Base-by-base conservation (phyloP, 2,329 filamentous ascomycete genomes). In the Dothistroma septosporum region DNA sequence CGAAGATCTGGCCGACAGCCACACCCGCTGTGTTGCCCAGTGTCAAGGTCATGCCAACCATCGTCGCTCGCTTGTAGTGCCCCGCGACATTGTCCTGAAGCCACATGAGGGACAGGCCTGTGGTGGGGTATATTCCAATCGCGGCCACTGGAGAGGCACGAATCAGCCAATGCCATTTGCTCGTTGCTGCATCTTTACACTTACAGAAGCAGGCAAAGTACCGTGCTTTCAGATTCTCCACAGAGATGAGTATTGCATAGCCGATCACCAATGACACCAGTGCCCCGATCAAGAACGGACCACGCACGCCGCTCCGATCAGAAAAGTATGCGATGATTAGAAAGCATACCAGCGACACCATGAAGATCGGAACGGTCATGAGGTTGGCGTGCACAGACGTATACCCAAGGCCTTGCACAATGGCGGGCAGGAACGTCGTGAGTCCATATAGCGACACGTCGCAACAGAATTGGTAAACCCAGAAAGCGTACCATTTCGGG, bases 1-100 rank as follows among this genome's bases (percentile, higher is more conserved):
- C 22, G 41, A 58, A 61, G 59, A 58, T 61, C 24, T 61, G 55
- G 16, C 59, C 55, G n/a, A 61, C 59, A 24, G 59, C 55, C 1
- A 61, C 59, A 2, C 59, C 59, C 8, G 59, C 59, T 37, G 55
- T 61, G 28, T 61, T 61, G 37, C 59, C 59, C n/a, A 61, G 41
- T 8, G 54, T 61, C 28, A 61, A 37, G 22, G 48, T 61, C 55
- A 61, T 53, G n/a, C 59, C 59, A 14, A 58, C 59, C 59, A 61
- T 61, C 2, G 55, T 61, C 9, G 55, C 59, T 24, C 59, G 19
- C 19, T 58, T 57, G 48, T 58, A 61, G 21, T 57, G 59, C 21
- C 54, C n/a, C 4, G 55, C 55, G n/a, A 53, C 59, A 37, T 61
- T 61, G 28, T 61, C 59, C 55, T 58, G 59, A 28, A 61, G 55